Conservation (phyloP, 306 rosid species). For the Sesbania bispinosa region DNA sequence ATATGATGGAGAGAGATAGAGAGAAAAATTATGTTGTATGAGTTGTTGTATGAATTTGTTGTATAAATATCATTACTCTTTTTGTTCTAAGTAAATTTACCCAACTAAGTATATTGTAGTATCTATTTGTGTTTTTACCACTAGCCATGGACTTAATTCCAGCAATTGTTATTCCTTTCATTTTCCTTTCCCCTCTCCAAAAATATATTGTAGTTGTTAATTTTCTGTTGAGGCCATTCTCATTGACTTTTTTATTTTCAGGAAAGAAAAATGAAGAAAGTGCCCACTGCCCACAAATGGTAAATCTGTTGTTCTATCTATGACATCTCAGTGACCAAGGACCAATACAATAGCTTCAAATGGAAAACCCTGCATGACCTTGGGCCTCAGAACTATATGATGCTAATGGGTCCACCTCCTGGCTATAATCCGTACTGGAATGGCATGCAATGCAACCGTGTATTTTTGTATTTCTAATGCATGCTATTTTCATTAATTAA, state of each 20-base stretch:
- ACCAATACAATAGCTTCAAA: neutral
- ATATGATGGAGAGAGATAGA: too few species aligned
- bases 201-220: neutral
- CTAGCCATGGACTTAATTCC: too few species aligned
- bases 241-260: slow-evolving; percentile 35
- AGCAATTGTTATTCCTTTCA: too few species aligned
- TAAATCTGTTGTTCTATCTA: slow-evolving; percentile 26
- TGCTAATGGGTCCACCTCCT: slow-evolving; percentile 77
- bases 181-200: too few species aligned
- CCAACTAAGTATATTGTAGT: too few species aligned
- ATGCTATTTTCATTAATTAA: too few species aligned
- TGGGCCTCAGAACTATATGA: slow-evolving; percentile 82
- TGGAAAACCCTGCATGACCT: slow-evolving; percentile 83
- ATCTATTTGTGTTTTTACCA: too few species aligned
- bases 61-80: too few species aligned
- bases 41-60: too few species aligned
- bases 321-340: neutral
- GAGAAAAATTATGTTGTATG: too few species aligned
- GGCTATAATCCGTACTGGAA: slow-evolving; percentile 87
- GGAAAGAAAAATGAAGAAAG: slow-evolving; percentile 96
- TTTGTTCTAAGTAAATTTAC: too few species aligned
- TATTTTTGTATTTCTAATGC: too few species aligned
- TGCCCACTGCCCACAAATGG: slow-evolving; percentile 75
- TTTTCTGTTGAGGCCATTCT: slow-evolving; percentile 7
- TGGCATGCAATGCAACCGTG: slow-evolving; percentile 90